These are phyloP conservation scores for Umbilicaria muhlenbergii DNA, from an alignment of 495 filamentous ascomycete species.

Conservation along the genomic window DNA sequence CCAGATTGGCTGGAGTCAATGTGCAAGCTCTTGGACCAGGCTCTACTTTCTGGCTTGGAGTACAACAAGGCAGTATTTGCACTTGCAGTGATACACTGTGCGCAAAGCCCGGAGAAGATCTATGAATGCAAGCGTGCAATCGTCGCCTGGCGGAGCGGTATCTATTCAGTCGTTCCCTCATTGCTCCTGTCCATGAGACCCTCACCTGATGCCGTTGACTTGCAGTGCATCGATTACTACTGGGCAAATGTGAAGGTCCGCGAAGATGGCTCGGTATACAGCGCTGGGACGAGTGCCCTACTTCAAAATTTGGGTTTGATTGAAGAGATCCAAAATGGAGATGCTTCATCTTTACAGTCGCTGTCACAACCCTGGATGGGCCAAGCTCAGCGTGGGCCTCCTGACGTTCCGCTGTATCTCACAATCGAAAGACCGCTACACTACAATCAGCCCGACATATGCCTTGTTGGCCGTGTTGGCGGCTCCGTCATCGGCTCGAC, in stretches of 20 bases:
- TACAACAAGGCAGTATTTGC: too few species aligned
- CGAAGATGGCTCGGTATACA: neutral
- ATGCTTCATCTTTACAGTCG: neutral
- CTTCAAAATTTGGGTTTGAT: neutral
- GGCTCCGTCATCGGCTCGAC: neutral
- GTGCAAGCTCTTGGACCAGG: too few species aligned
- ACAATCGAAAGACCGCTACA: neutral
- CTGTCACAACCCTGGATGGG: neutral
- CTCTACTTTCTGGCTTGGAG: too few species aligned
- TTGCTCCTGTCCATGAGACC: too few species aligned
- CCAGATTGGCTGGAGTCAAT: too few species aligned
- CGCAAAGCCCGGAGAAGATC: too few species aligned
- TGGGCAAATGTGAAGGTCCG: neutral
- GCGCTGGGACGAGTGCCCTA: neutral
- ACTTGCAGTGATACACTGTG: too few species aligned
- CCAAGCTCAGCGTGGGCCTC: neutral
- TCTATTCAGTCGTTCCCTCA: too few species aligned
- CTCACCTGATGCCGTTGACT: too few species aligned
- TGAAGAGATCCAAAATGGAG: neutral
- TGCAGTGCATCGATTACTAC: slow-evolving; percentile 1
- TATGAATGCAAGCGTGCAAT: too few species aligned
- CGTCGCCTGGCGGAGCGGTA: too few species aligned
- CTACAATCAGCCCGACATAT: neutral
- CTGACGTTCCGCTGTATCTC: neutral
- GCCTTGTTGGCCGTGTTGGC: neutral